A percentile compares a stretch with the other conserved stretches of the same genome.
phyloP scores from a whole-genome alignment of 305 asterid species.

The Fraxinus dipetala region DNA sequence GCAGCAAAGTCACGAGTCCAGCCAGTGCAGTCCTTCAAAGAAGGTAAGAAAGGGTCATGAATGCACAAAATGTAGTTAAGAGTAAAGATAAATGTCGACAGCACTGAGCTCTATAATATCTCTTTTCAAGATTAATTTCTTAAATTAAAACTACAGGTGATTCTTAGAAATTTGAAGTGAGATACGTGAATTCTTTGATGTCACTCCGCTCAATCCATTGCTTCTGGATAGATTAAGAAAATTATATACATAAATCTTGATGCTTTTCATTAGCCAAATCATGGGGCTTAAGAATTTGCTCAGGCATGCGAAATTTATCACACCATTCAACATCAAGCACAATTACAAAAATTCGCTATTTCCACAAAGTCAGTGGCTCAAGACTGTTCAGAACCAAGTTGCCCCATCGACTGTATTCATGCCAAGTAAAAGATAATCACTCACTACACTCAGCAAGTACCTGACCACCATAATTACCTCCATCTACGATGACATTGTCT shows the following conservation, averaged over 20 bases:
- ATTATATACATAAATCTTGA: background rate
- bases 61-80: background rate
- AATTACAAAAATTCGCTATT: background rate
- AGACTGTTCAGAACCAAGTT: background rate
- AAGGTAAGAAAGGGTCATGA: background rate
- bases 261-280: background rate
- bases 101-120: background rate
- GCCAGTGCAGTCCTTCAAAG: conserved; percentile 71
- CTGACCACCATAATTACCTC: background rate
- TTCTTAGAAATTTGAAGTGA: background rate
- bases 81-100: background rate
- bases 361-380: background rate
- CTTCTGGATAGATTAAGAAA: background rate
- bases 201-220: background rate
- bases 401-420: background rate
- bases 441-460: background rate
- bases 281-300: background rate
- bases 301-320: background rate
- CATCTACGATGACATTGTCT: background rate
- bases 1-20: conserved; percentile 75
- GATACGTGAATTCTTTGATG: background rate
- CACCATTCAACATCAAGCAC: background rate
- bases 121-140: background rate
- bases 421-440: background rate
- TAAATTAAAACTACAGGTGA: background rate